phyloP scores from a whole-genome alignment of 2,329 filamentous ascomycete species.

The Trichoderma sp. region DNA sequence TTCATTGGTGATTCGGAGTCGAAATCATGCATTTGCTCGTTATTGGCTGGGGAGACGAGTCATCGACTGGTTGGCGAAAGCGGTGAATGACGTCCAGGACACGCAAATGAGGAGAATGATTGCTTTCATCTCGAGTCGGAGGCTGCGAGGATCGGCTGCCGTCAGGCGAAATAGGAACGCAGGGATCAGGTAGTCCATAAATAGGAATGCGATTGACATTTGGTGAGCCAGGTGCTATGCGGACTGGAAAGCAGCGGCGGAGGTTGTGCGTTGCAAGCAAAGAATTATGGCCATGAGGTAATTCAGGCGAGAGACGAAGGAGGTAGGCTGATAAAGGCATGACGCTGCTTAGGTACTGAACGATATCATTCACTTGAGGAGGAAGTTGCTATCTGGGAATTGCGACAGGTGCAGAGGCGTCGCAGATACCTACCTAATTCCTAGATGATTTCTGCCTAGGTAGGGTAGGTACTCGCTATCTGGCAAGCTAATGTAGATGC shows the following conservation, averaged over 20 bases:
- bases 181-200: conserved; percentile 6
- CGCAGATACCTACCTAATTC: no score
- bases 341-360: no score
- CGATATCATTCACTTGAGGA: no score
- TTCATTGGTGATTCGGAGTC: neutral
- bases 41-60: neutral
- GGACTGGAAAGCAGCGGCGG: neutral
- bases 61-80: neutral
- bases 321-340: neutral
- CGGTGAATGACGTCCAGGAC: neutral
- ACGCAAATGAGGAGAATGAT: neutral
- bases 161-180: neutral
- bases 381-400: no score
- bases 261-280: neutral
- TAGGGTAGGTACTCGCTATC: no score
- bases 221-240: neutral
- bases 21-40: conserved; percentile 5
- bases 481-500: no score
- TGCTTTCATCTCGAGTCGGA: conserved; percentile 8
- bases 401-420: neutral
- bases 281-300: neutral
- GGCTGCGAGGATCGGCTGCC: neutral
- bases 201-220: neutral
- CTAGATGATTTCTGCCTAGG: no score
- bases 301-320: neutral